Percentiles rank a stretch among this genome's conserved stretches.
phyloP scores from a whole-genome alignment of 2,329 filamentous ascomycete species.

The Aureobasidium zeae region DNA sequence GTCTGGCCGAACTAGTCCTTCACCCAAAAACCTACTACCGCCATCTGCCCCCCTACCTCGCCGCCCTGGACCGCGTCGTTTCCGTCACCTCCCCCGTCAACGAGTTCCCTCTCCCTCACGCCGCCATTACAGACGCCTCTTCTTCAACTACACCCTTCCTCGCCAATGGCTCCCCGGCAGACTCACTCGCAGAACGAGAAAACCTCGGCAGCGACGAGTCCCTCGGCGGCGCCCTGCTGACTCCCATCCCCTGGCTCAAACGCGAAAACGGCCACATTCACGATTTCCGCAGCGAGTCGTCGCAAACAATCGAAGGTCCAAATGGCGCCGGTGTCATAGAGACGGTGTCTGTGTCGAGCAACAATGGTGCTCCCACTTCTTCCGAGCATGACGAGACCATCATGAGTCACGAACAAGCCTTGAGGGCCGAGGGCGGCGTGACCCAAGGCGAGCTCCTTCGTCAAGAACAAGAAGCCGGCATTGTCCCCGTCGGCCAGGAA shows the following conservation, averaged over 20 bases:
- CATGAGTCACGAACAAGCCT: slow-evolving; percentile 21
- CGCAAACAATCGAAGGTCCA: slow-evolving; percentile 71
- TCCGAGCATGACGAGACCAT: not conserved
- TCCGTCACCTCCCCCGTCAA: slow-evolving; percentile 77
- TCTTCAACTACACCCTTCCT: no score
- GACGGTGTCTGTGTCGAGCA: slow-evolving; percentile 68
- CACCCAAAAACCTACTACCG: slow-evolving; percentile 70
- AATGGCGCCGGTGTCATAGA: slow-evolving; percentile 72
- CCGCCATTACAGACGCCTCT: slow-evolving; percentile 33
- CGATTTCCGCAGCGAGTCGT: slow-evolving; percentile 62
- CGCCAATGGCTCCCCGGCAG: slow-evolving; percentile 45
- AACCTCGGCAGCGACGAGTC: slow-evolving; percentile 73
- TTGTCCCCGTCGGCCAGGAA: slow-evolving; percentile 58
- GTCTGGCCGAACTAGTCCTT: slow-evolving; percentile 77
- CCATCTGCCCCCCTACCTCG: slow-evolving; percentile 73
- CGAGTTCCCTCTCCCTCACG: slow-evolving; percentile 69
- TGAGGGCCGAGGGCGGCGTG: slow-evolving; percentile 45
- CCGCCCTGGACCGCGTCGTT: slow-evolving; percentile 82
- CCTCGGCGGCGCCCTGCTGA: slow-evolving; percentile 80
- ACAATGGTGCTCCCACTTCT: slow-evolving; percentile 41
- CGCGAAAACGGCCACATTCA: slow-evolving; percentile 25
- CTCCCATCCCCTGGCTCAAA: slow-evolving; percentile 82
- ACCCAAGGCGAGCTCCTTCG: slow-evolving; percentile 77
- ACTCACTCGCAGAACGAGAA: slow-evolving; percentile 49
- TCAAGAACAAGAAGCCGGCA: slow-evolving; percentile 76